These are phyloP conservation scores for Pseudopediastrum boryanum DNA, from an alignment of 139 green algal genomes.

Conservation along the genomic window DNA sequence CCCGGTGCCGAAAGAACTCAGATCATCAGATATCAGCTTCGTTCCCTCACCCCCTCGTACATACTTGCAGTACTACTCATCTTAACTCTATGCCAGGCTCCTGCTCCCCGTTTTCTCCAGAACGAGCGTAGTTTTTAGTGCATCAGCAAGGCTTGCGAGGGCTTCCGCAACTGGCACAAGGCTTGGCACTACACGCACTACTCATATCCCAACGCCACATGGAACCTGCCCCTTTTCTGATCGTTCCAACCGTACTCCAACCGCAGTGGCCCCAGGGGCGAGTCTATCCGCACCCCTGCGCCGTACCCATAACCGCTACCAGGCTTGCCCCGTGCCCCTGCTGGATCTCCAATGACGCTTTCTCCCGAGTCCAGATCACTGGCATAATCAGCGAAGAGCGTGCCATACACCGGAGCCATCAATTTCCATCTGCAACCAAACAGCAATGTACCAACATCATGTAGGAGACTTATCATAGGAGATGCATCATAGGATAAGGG, in stretches of 20 bases:
- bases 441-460: background rate
- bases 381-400: conserved; percentile 91
- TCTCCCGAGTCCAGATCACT: conserved; percentile 88
- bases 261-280: conserved; percentile 90
- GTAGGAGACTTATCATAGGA: background rate
- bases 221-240: conserved; percentile 75
- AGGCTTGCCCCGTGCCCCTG: conserved; percentile 84
- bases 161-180: too few species aligned
- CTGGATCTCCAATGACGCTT: conserved; percentile 89
- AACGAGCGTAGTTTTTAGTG: too few species aligned
- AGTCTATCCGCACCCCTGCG: conserved; percentile 85
- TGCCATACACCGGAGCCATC: conserved; percentile 66
- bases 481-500: too few species aligned
- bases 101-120: too few species aligned
- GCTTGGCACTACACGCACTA: too few species aligned
- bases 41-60: too few species aligned
- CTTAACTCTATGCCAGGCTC: too few species aligned
- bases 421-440: conserved; percentile 27
- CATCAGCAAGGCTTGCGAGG: too few species aligned
- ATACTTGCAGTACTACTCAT: too few species aligned
- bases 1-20: too few species aligned
- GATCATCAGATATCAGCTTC: too few species aligned
- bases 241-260: conserved; percentile 97
- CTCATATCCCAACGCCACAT: conserved; percentile 90
- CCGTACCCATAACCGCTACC: conserved; percentile 89